Evolutionary conservation across 2,329 filamentous ascomycete genomes (phyloP).

Genomic region (Geosmithia morbida): DNA sequence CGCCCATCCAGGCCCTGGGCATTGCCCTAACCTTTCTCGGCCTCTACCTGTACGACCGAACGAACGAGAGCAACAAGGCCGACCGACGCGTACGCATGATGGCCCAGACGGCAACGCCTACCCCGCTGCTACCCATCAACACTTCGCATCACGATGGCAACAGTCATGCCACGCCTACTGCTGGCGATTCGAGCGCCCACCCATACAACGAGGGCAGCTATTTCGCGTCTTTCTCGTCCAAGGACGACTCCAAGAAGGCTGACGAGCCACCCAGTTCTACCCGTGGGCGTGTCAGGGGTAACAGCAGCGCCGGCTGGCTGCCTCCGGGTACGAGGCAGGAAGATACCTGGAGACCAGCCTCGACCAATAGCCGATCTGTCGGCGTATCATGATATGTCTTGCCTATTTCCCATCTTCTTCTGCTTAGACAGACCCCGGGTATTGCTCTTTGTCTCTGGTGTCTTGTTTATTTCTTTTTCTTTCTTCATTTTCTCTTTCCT

Average conservation of each 20-base stretch:
- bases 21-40: conserved; percentile 84
- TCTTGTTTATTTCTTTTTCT: background rate
- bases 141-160: conserved; percentile 14
- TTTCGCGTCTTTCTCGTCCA: conserved; percentile 16
- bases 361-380: conserved; percentile 12
- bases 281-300: conserved; percentile 21
- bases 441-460: background rate
- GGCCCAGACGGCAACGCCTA: conserved; percentile 15
- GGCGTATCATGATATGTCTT: background rate
- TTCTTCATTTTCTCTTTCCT: background rate
- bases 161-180: conserved; percentile 12
- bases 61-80: conserved; percentile 74
- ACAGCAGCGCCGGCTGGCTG: conserved; percentile 47
- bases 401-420: too few relatives aligned
- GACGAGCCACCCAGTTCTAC: conserved; percentile 24
- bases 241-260: conserved; percentile 39
- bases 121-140: conserved; percentile 52
- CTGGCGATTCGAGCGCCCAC: conserved; percentile 11
- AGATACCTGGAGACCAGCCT: conserved; percentile 54
- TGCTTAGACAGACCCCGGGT: too few relatives aligned
- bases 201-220: conserved; percentile 31
- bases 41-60: conserved; percentile 90
- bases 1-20: conserved; percentile 65
- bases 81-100: conserved; percentile 67
- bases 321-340: conserved; percentile 73